phyloP scores from a whole-genome alignment of 2,329 filamentous ascomycete genomes.

The Xylaria sp. region DNA sequence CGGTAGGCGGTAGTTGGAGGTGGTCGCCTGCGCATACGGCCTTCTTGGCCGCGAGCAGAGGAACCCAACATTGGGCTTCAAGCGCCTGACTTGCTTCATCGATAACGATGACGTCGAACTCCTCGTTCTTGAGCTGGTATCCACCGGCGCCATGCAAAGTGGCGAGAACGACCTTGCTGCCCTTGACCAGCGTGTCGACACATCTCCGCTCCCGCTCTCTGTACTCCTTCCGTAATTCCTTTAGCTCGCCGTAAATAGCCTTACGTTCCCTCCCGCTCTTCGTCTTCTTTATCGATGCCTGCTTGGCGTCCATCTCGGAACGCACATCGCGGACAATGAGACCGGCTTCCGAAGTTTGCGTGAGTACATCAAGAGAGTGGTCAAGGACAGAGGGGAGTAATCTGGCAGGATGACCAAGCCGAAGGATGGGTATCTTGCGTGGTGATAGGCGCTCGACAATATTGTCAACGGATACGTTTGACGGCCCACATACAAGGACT shows the following conservation, averaged over 20 bases:
- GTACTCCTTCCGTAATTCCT: slow-evolving; percentile 87
- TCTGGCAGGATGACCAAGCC: slow-evolving; percentile 91
- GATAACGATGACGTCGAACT: slow-evolving; percentile 93
- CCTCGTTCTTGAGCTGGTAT: slow-evolving; percentile 79
- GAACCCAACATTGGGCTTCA: slow-evolving; percentile 97
- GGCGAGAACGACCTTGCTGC: slow-evolving; percentile 88
- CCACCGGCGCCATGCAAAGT: slow-evolving; percentile 94
- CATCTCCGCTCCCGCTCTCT: slow-evolving; percentile 85
- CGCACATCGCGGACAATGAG: slow-evolving; percentile 90
- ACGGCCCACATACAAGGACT: slow-evolving; percentile 93
- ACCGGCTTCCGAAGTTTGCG: slow-evolving; percentile 88
- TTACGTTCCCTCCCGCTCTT: slow-evolving; percentile 81
- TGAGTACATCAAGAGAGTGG: slow-evolving; percentile 91
- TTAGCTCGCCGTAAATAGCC: slow-evolving; percentile 86
- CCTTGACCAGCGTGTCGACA: slow-evolving; percentile 77
- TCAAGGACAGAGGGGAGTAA: slow-evolving; percentile 87
- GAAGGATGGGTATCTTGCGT: slow-evolving; percentile 86
- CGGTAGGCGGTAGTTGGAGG: slow-evolving; percentile 91
- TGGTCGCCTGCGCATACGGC: slow-evolving; percentile 94
- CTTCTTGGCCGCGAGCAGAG: slow-evolving; percentile 82
- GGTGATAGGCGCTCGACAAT: slow-evolving; percentile 91
- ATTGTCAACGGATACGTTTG: slow-evolving; percentile 97
- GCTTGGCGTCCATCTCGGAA: slow-evolving; percentile 91
- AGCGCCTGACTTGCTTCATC: slow-evolving; percentile 96
- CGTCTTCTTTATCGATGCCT: slow-evolving; percentile 88